Evolutionary conservation across 768 basidiomycete species (phyloP).

Genomic region (Cystofilobasidium capitatum): DNA sequence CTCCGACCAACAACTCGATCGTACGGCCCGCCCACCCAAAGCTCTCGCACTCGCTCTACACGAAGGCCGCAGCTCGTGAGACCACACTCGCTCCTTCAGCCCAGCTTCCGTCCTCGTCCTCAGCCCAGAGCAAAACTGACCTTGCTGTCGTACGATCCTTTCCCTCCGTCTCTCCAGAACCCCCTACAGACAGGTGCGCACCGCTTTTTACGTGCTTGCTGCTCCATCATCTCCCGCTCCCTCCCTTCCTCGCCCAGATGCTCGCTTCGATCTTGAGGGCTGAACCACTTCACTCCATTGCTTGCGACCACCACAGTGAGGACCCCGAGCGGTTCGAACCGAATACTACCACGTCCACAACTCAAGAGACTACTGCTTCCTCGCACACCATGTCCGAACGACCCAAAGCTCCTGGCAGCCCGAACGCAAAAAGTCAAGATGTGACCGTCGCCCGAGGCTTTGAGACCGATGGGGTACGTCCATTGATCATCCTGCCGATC

Average conservation of each 20-base stretch:
- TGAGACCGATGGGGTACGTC: conserved; percentile 65
- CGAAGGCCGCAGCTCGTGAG: neutral
- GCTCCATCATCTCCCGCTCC: neutral
- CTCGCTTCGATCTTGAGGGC: neutral
- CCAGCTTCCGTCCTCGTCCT: neutral
- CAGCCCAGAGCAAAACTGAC: too few relatives aligned
- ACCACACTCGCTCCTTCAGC: neutral
- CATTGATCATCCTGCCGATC: too few relatives aligned
- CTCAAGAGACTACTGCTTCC: neutral
- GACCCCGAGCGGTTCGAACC: neutral
- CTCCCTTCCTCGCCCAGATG: neutral
- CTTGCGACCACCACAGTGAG: neutral
- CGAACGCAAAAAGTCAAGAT: neutral
- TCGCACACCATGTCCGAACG: neutral
- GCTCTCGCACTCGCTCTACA: conserved; percentile 4
- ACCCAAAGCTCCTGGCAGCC: neutral
- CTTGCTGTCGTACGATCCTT: neutral
- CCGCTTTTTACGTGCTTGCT: neutral
- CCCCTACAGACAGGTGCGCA: neutral
- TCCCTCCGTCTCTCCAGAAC: neutral
- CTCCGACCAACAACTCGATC: neutral
- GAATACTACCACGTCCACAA: neutral
- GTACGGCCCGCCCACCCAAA: neutral
- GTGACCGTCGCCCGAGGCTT: conserved; percentile 48
- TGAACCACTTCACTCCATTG: neutral